Evolutionary conservation across 1,284 basidiomycete species (phyloP).

Genomic region (Heterobasidion irregulare): DNA sequence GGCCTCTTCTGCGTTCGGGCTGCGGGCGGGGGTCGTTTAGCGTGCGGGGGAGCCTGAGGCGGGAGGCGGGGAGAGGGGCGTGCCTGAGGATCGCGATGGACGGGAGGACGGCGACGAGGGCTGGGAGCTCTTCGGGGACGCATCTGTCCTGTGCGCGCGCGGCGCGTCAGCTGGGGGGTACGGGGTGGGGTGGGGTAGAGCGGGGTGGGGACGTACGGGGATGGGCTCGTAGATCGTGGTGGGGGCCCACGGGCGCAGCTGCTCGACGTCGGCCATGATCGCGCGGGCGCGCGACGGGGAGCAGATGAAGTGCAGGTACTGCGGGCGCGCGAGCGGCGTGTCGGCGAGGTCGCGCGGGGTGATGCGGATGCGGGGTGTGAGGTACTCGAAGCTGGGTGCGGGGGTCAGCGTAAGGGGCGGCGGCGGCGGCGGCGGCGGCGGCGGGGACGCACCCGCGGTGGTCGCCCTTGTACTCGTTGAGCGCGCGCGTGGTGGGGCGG

Average conservation of each 20-base stretch:
- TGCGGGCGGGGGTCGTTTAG: constrained; percentile 17
- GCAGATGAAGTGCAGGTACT: constrained; percentile 80
- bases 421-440: background rate
- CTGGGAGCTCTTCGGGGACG: constrained; percentile 67
- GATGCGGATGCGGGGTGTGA: constrained; percentile 67
- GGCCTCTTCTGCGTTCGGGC: constrained; percentile 76
- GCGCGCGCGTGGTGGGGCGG: constrained; percentile 58
- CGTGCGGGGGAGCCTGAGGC: too few species aligned
- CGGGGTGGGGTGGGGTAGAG: too few species aligned
- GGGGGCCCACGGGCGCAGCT: constrained; percentile 51
- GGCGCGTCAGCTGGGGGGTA: background rate
- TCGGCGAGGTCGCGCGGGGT: constrained; percentile 59
- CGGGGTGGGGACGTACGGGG: constrained; percentile 41
- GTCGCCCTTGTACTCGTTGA: constrained; percentile 76
- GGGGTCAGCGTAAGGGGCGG: background rate
- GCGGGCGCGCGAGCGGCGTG: constrained; percentile 45
- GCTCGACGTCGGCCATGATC: constrained; percentile 58
- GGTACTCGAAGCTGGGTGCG: constrained; percentile 68
- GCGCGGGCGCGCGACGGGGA: constrained; percentile 63
- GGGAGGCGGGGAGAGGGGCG: too few species aligned
- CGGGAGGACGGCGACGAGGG: constrained; percentile 54
- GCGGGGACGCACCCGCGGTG: constrained; percentile 46
- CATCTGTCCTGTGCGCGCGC: constrained; percentile 54
- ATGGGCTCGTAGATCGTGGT: constrained; percentile 80
- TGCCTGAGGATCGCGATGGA: constrained; percentile 63